Evolutionary conservation across 805 yeast species (phyloP), one percentile per base, ranked within the genome.

Genomic region (Zygosaccharomyces kombuchaensis): DNA sequence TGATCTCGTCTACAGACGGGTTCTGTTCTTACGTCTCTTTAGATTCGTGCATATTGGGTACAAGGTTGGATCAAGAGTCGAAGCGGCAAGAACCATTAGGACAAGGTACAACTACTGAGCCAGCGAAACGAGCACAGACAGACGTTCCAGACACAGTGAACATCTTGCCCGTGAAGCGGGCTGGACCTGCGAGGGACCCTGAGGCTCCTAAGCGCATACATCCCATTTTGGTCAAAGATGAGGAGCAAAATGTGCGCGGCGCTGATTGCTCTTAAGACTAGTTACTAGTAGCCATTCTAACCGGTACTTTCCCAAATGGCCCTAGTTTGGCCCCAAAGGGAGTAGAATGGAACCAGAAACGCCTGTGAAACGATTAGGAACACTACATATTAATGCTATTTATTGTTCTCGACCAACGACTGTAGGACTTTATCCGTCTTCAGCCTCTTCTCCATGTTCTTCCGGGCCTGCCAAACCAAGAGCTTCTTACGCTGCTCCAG

Each of bases 1-100:
- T 91, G 55, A 72, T 86, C 19, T 81, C 95, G 6, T 86, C 96
- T 0, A 85, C 95, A 0, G 99, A 93, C 63, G 98, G 98, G 14
- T 91, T 89, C 62, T 84, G 96, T 53, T 84, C 96, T 1, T 75
- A 75, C 36, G 63, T 90, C 1, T 64, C 70, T 6, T 76, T 88
- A 39, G 75, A 75, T 4, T 63, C 67, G 1, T 74, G 67, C 2
- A 71, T 78, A 9, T 70, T 87, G 27, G 96, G 96, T 1, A 27
- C 39, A 36, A 34, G 36, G 25, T 9, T 38, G 17, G 41, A 17
- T 13, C 19, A 6, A 6, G 36, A 40, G 13, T 31, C 21, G 21
- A 5, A 19, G 5, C 21, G 5, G 3, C 5, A 5, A 19, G 21
- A 19, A 19, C 21, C 34, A 17, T 29, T 16, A 13, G 17, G 30